Evolutionary conservation across 768 basidiomycete species (phyloP).

Genomic region (Pleurotus djamor): DNA sequence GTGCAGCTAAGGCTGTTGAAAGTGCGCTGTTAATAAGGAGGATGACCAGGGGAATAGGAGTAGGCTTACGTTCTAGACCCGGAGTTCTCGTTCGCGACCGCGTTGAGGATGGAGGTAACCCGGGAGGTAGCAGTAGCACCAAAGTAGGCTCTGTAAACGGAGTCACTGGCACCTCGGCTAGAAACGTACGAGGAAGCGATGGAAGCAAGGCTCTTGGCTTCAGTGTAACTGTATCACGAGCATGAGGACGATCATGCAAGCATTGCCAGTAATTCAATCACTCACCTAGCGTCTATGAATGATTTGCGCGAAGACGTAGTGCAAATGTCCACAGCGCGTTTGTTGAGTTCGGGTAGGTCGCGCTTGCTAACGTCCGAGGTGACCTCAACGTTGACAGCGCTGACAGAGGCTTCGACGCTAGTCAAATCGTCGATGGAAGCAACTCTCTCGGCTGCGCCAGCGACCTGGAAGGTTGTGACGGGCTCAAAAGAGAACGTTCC

Average conservation of each 20-base stretch:
- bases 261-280: neutral
- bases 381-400: conserved; percentile 29
- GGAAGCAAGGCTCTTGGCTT: conserved; percentile 36
- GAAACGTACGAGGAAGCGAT: conserved; percentile 29
- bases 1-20: conserved; percentile 34
- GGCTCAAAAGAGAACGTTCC: conserved; percentile 40
- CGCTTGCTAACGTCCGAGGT: conserved; percentile 31
- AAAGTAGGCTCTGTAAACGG: conserved; percentile 38
- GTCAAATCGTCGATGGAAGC: conserved; percentile 18
- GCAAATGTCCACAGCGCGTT: conserved; percentile 39
- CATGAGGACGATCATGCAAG: neutral
- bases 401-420: conserved; percentile 22
- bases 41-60: neutral
- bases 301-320: conserved; percentile 25
- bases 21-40: neutral
- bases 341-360: conserved; percentile 23
- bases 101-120: conserved; percentile 29
- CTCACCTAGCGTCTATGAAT: conserved; percentile 38
- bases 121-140: conserved; percentile 32
- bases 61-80: conserved; percentile 31
- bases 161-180: conserved; percentile 30
- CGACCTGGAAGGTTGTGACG: conserved; percentile 31
- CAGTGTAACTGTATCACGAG: conserved; percentile 25
- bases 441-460: conserved; percentile 16
- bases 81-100: conserved; percentile 39